Percentiles rank a stretch among this genome's conserved stretches.
Conservation (phyloP, 1,284 basidiomycete species). For the Rhizopogon hawkerae region DNA sequence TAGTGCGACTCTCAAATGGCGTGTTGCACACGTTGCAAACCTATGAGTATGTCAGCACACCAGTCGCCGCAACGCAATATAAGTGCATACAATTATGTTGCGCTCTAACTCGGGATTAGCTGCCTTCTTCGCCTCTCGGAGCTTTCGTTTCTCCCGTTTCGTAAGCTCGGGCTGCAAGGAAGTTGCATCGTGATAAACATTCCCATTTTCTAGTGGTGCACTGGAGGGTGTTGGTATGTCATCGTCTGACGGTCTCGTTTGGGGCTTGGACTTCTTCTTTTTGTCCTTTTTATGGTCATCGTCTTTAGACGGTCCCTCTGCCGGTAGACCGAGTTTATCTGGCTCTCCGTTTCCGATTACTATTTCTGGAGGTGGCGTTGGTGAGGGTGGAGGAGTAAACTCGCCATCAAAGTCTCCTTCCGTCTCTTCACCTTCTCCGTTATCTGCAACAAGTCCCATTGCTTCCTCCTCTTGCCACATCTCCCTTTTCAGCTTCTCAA, state of each 20-base stretch:
- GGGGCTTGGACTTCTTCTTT: conserved; percentile 1
- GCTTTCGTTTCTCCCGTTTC: conserved; percentile 76
- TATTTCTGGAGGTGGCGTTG: conserved; percentile 14
- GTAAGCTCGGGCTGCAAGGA: conserved; percentile 37
- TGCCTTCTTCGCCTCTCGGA: conserved; percentile 72
- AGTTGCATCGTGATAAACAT: conserved; percentile 1
- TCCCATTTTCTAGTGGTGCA: background rate
- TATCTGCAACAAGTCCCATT: conserved; percentile 36
- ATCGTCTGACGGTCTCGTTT: background rate
- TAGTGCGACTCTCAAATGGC: conserved; percentile 65
- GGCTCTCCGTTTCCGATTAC: conserved; percentile 18
- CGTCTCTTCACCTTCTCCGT: conserved; percentile 19
- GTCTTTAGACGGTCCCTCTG: conserved; percentile 5
- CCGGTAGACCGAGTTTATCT: conserved; percentile 1
- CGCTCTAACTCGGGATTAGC: conserved; percentile 30
- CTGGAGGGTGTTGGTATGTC: background rate
- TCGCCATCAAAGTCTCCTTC: conserved; percentile 14
- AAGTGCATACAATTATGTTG: conserved; percentile 12
- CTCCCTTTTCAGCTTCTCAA: conserved; percentile 64
- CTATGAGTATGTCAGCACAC: conserved; percentile 23
- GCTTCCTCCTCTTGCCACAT: conserved; percentile 75
- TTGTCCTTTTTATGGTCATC: background rate
- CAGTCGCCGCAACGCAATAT: background rate
- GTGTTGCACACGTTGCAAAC: conserved; percentile 68
- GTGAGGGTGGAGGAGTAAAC: conserved; percentile 9